Conservation (phyloP, 2,329 filamentous ascomycete species). For the Colletotrichum sojae region DNA sequence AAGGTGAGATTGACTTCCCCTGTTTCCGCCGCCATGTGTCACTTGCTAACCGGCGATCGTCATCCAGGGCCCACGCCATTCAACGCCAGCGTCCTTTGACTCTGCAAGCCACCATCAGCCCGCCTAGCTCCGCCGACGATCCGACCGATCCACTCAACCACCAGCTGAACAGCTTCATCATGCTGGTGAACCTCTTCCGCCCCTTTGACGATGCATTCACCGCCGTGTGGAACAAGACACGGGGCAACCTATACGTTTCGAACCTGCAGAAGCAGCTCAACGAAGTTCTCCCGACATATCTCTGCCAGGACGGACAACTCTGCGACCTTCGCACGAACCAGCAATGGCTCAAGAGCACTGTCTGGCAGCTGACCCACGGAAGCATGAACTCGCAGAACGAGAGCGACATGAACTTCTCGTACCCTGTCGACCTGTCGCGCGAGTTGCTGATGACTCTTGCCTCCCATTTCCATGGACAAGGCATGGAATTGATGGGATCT, state of each 20-base stretch:
- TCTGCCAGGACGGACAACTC: constrained; percentile 68
- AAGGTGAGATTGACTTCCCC: constrained; percentile 63
- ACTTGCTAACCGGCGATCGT: constrained; percentile 18
- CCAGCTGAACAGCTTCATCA: constrained; percentile 69
- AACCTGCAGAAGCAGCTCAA: constrained; percentile 74
- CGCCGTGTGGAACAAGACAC: constrained; percentile 76
- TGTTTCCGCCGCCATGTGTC: constrained; percentile 21
- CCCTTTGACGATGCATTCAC: constrained; percentile 77
- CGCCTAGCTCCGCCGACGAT: constrained; percentile 75
- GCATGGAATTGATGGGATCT: constrained; percentile 81
- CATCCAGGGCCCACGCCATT: constrained; percentile 75
- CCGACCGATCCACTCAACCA: constrained; percentile 67
- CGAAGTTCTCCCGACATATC: constrained; percentile 66
- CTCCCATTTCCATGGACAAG: constrained; percentile 78
- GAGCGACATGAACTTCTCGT: constrained; percentile 72
- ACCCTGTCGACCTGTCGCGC: constrained; percentile 73
- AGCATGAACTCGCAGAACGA: constrained; percentile 63
- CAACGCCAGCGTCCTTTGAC: constrained; percentile 79
- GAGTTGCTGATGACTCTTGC: constrained; percentile 77
- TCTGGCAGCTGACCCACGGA: constrained; percentile 74
- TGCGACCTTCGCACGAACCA: constrained; percentile 72
- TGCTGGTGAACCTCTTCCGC: constrained; percentile 74
- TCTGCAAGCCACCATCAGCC: constrained; percentile 77
- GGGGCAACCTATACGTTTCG: constrained; percentile 69
- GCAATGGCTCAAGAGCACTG: constrained; percentile 75